Percentiles rank a stretch among this genome's conserved stretches.
phyloP scores from a whole-genome alignment of 352 stramenopile genomes.

The Pythium aquatile region DNA sequence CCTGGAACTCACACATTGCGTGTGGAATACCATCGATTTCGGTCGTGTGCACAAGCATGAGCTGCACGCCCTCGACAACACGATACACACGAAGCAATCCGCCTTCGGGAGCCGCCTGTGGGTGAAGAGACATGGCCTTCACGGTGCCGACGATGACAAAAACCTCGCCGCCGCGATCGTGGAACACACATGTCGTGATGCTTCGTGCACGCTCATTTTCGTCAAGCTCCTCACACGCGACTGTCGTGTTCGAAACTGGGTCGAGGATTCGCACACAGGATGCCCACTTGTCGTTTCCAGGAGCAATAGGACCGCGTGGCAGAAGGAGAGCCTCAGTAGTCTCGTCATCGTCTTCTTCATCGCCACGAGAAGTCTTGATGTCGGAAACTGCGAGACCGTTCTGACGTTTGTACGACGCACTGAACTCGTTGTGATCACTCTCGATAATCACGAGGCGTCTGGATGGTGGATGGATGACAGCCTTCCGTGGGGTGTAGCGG shows the following conservation, averaged over 20 bases:
- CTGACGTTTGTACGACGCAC: conserved; percentile 88
- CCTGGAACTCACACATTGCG: conserved; percentile 97
- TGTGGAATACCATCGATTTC: conserved; percentile 96
- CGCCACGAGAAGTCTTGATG: conserved; percentile 35
- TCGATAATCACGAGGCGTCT: conserved; percentile 96
- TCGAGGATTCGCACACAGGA: conserved; percentile 98
- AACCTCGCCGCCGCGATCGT: conserved; percentile 94
- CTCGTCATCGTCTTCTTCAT: conserved; percentile 90
- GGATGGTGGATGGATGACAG: conserved; percentile 88
- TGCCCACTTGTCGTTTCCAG: conserved; percentile 90
- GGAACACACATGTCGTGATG: conserved; percentile 93
- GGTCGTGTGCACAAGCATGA: conserved; percentile 97
- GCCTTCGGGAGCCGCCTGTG: conserved; percentile 54
- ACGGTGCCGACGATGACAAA: conserved; percentile 97
- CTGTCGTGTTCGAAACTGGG: conserved; percentile 84
- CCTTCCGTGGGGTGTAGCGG: conserved; percentile 97
- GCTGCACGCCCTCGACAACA: conserved; percentile 87
- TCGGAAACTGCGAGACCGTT: conserved; percentile 65
- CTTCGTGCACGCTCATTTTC: conserved; percentile 93
- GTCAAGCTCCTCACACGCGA: conserved; percentile 91
- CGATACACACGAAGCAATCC: conserved; percentile 93
- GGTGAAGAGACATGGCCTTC: conserved; percentile 95
- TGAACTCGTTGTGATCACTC: conserved; percentile 97
- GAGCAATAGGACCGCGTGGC: conserved; percentile 54
- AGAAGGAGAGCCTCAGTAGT: conserved; percentile 70